Base-by-base conservation (phyloP, 2,329 filamentous ascomycete species). In the Alternaria angustiovoidea region DNA sequence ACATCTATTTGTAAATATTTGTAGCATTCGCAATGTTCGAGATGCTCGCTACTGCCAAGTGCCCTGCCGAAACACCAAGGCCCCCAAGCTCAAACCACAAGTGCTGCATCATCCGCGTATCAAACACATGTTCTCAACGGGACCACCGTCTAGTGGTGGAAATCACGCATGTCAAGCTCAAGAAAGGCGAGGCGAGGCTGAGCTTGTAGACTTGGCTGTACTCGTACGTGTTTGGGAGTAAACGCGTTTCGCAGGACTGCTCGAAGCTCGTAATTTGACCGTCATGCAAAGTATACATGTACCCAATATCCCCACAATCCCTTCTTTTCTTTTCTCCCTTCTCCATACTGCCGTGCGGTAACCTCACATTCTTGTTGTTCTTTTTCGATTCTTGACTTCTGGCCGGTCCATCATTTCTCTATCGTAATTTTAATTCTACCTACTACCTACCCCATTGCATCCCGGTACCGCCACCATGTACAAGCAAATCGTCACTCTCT, bases 361-460 rank as follows among this genome's bases (percentile, higher is more conserved):
- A 28, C 39, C 34, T 26, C 32, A 6, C 32, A 6, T 41, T 6
- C 38, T 11, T 28, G 39, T 41, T 57, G 44, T 20, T 39, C n/a
- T 39, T 38, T 41, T 46, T 46, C 28, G 20, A 42, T 54, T 51
- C 32, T 51, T 57, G 24, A 26, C 24, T 52, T 57, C 54, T 61
- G 73, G 73, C 73, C 64, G 73, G 73, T 69, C 73, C 72, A 69
- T 59, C 24, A 51, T 58, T 62, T 44, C 36, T 34, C 58, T 38
- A 38, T 20, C 18, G 28, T 72, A 71, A 65, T 69, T 68, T 36
- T 68, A 64, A 52, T 69, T 7, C 6, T 18, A 47, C 20, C n/a
- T 39, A 20, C 49, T 18, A 20, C n/a, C 49, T 18, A 20, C n/a
- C 2, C 11, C 28, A 11, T 26, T 32, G 6, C 7, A 1, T 26